Base-by-base conservation (phyloP, 306 rosid species). In the Purshia tridentata region DNA sequence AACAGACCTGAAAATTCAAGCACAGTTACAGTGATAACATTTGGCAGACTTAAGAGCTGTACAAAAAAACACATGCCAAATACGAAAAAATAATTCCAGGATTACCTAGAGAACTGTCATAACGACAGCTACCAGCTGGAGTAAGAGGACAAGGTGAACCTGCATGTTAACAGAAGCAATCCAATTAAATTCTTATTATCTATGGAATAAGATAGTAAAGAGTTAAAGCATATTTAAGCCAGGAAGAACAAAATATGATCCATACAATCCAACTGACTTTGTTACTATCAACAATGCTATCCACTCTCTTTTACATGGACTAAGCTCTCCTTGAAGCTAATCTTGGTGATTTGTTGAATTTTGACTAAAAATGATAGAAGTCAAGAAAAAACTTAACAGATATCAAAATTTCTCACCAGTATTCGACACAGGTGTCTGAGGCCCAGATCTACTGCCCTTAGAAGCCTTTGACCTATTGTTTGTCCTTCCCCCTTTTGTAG, bases 81-180 rank as follows among this genome's bases (percentile, higher is more conserved):
- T 62, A 63, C 47, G 55, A 67, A 73, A 39, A 54, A 60, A 45
- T 76, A 29, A 47, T 48, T 74, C 64, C 40, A 76, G 64, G 61
- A 51, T 81, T 91, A 95, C 99, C 98, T 82, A 95, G 83, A 76
- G 99, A 95, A 87, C 96, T 95, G 81, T 95, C 99, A 79, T 88
- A 90, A 8, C 99, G 97, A 76, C 97, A 90, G 84, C 77, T 91
- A 40, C 90, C 88, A 47, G 96, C 97, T 50, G 98, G 99, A 77
- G 99, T 94, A 78, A 88, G 92, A 54, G 96, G 90, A 63, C 91
- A 90, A 60, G 89, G 92, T 71, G 91, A 88, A 76, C 96, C 99
- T 91, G 93, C 77, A 52, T 41, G 42, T 54, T 40, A 53, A 75
- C 41, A 75, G 66, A 57, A 6, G 29, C 7, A 8, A 71, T 18